These are phyloP conservation scores for Carex sylvatica DNA, from an alignment of 202 grass and related monocot species.

Conservation along the genomic window DNA sequence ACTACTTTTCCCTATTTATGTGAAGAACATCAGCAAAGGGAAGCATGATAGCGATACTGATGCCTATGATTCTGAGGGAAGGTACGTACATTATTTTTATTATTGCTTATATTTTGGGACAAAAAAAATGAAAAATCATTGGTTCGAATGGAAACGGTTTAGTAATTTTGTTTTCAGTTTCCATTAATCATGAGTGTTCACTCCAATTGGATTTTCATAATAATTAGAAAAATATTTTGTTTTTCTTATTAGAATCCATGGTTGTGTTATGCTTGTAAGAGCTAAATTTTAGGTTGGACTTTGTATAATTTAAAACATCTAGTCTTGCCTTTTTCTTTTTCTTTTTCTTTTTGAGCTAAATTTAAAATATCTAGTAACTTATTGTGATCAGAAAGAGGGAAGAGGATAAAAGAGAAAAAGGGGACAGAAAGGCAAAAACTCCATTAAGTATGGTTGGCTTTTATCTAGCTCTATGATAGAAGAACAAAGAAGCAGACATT, in stretches of 20 bases:
- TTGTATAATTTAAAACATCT: not conserved
- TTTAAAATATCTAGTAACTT: not conserved
- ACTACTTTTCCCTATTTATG: constrained; percentile 41
- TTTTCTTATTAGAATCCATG: not conserved
- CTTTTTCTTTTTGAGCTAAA: no score
- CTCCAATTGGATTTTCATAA: not conserved
- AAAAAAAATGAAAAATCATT: not conserved
- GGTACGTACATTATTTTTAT: constrained; percentile 30
- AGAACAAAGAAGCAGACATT: not conserved
- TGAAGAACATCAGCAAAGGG: constrained; percentile 46
- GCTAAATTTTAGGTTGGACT: not conserved
- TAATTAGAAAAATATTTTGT: not conserved
- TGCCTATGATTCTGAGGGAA: constrained; percentile 42
- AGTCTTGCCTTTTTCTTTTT: not conserved
- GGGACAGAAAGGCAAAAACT: not conserved
- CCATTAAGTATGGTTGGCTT: not conserved
- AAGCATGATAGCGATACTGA: constrained; percentile 71
- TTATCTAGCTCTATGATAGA: not conserved
- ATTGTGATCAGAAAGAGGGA: not conserved
- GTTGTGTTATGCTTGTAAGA: not conserved
- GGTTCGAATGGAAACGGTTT: not conserved
- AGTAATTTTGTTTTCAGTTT: not conserved
- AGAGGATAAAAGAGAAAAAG: not conserved
- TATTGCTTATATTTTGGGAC: not conserved
- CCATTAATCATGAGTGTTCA: not conserved